Base-by-base conservation (phyloP, 805 yeast species). In the Komagataella mondaviorum region DNA sequence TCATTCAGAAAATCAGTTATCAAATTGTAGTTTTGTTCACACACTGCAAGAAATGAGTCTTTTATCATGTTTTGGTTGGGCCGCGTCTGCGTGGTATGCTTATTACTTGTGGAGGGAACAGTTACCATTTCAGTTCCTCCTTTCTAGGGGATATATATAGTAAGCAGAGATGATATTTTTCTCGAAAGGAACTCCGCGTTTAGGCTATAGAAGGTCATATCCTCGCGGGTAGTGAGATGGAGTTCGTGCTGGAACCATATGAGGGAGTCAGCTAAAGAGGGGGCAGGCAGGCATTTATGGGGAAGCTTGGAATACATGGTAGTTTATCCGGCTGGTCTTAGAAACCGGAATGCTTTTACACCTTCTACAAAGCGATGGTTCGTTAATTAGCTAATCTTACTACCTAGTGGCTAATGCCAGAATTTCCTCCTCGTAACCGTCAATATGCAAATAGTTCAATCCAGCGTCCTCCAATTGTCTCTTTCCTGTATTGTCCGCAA, bases 381-480 rank as follows among this genome's bases (percentile, higher is more conserved):
- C n/a, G n/a, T 30, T 18, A 14, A 22, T 22, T 49, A 20, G 12
- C 23, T 69, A 60, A 6, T 67, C 69, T 63, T 85, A 95, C 0
- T 96, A 96, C 57, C 73, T 78, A 56, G 71, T 77, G 2, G 98
- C 97, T 8, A 83, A 79, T 45, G 68, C 65, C 44, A 87, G 68
- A 51, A 88, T 80, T 56, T 74, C 78, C 10, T 80, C 80, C 59
- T 88, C 96, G 48, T 78, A 82, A 0, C 98, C 99, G 0, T 90
- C 86, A 23, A 93, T 77, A 56, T 83, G 85, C 8, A 87, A 71
- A 60, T 91, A 91, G 53, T 77, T 83, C 12, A 91, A 74, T 0
- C 82, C 85, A 1, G 71, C 70, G 0, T 63, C 71, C n/a, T 68
- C 69, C 47, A 93, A 69, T 59, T 75, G 77, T 6, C 66, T 61